phyloP scores from a whole-genome alignment of 139 green algal genomes.

The Diplosphaera chodatii region DNA sequence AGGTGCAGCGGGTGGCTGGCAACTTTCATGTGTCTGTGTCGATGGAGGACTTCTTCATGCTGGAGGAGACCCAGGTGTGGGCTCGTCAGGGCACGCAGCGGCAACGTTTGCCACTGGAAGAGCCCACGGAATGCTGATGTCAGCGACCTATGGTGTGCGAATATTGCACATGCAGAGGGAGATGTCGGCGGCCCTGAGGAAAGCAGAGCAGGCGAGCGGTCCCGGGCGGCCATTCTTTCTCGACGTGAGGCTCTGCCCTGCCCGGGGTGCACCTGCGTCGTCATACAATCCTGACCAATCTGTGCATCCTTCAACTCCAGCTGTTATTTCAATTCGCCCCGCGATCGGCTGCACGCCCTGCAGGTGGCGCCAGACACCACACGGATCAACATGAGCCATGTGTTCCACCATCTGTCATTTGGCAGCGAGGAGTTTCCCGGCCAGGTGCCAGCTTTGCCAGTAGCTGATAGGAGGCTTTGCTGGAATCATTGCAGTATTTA shows the following conservation, averaged over 20 bases:
- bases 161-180: neutral
- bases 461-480: too few relatives aligned
- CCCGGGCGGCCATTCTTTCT: neutral
- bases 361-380: conserved; percentile 37
- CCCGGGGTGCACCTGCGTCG: too few relatives aligned
- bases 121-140: too few relatives aligned
- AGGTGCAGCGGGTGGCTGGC: conserved; percentile 72
- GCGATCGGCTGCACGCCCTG: too few relatives aligned
- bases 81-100: too few relatives aligned
- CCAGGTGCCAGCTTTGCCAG: too few relatives aligned
- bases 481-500: too few relatives aligned
- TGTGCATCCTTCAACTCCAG: too few relatives aligned
- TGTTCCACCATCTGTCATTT: conserved; percentile 80
- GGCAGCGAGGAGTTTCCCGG: conserved; percentile 60
- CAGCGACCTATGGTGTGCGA: too few relatives aligned
- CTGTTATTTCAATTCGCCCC: too few relatives aligned
- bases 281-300: too few relatives aligned
- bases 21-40: conserved; percentile 84
- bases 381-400: conserved; percentile 79
- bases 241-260: neutral
- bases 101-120: too few relatives aligned
- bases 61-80: conserved; percentile 30
- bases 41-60: conserved; percentile 56
- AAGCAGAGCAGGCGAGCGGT: neutral
- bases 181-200: neutral